Conservation (phyloP, 129 eudicot genomes). For the carrot (Daucus carota) region DH1_v3.0 NC_030382.2:54290501-54291000, state of each 20-base stretch:
- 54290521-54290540: not conserved
- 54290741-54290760: conserved; percentile 38
- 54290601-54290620: not conserved
- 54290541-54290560: not conserved
- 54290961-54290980: not conserved
- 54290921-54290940: not conserved
- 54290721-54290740: conserved; percentile 64
- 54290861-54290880: not conserved
- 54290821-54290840: not conserved
- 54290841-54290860: conserved; percentile 7
- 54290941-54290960: not conserved
- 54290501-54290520: conserved; percentile 1
- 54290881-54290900: not conserved
- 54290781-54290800: not conserved
- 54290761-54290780: conserved; percentile 31
- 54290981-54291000: not conserved
- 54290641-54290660: not conserved
- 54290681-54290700: not conserved
- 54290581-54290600: not conserved
- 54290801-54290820: no score
- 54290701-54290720: conserved; percentile 23
- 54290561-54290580: not conserved
- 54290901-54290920: not conserved
- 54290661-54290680: no score
- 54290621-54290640: not conserved